These are phyloP conservation scores for Aristolochia fimbriata DNA, from an alignment of 164 flowering plant species.

Conservation along the genomic window DNA sequence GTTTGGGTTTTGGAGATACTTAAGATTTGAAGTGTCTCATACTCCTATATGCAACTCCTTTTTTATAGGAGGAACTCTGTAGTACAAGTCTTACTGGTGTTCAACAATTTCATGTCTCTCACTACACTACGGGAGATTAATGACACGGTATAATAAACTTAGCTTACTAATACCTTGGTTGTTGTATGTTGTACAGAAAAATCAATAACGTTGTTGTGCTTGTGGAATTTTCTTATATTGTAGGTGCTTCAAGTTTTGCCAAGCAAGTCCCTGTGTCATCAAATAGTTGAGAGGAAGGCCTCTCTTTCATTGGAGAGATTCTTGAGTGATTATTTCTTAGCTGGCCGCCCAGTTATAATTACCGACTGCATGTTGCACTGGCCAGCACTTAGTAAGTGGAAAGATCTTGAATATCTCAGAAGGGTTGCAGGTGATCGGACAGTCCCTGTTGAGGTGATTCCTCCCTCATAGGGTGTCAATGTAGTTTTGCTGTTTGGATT, in stretches of 20 bases:
- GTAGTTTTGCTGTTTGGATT: not conserved
- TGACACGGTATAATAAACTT: not conserved
- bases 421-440: conserved; percentile 88
- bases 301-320: conserved; percentile 80
- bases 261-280: conserved; percentile 50
- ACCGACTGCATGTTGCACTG: conserved; percentile 76
- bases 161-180: not conserved
- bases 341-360: conserved; percentile 73
- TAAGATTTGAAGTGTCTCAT: too few relatives aligned
- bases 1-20: too few relatives aligned
- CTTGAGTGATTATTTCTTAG: conserved; percentile 51
- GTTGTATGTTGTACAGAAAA: not conserved
- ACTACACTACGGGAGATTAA: not conserved
- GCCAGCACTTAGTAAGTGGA: conserved; percentile 89
- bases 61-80: not conserved
- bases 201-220: not conserved
- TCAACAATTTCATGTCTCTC: not conserved
- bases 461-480: not conserved
- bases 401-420: conserved; percentile 60
- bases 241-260: conserved; percentile 56
- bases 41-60: not conserved
- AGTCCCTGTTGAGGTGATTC: conserved; percentile 86
- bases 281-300: conserved; percentile 44
- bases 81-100: not conserved
- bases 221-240: conserved; percentile 6